These are phyloP conservation scores for Hamamelis virginiana DNA, from an alignment of 164 flowering plant species.

Conservation along the genomic window DNA sequence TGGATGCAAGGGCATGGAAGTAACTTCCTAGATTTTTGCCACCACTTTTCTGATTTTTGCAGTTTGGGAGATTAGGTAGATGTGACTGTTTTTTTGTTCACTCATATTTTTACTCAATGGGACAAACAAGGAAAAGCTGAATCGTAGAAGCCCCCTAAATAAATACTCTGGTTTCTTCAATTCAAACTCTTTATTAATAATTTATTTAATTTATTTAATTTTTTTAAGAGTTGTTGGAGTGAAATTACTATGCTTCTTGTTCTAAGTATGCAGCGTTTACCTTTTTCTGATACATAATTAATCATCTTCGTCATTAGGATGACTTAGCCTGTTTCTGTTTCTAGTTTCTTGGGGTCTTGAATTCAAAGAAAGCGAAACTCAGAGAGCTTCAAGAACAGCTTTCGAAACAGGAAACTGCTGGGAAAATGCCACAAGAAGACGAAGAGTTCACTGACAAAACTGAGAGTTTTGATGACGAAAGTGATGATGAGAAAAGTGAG, in stretches of 20 bases:
- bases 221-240: no score
- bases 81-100: not conserved
- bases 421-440: conserved; percentile 42
- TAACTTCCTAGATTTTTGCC: not conserved
- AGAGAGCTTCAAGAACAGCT: conserved; percentile 68
- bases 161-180: not conserved
- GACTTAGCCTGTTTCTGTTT: conserved; percentile 14
- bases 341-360: conserved; percentile 74
- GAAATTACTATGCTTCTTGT: no score
- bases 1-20: not conserved
- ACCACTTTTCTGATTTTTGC: not conserved
- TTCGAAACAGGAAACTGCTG: conserved; percentile 28
- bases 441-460: conserved; percentile 66
- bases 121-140: not conserved
- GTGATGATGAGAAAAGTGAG: conserved; percentile 38
- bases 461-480: conserved; percentile 47
- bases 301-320: not conserved
- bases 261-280: not conserved
- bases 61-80: not conserved
- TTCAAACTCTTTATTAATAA: not conserved
- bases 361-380: conserved; percentile 83
- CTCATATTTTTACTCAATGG: not conserved
- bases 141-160: not conserved
- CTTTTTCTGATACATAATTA: not conserved
- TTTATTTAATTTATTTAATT: no score